A percentile compares a stretch with the other conserved stretches of the same genome.
phyloP scores from a whole-genome alignment of 169 alveolate species.

The Babesia sp. region DNA sequence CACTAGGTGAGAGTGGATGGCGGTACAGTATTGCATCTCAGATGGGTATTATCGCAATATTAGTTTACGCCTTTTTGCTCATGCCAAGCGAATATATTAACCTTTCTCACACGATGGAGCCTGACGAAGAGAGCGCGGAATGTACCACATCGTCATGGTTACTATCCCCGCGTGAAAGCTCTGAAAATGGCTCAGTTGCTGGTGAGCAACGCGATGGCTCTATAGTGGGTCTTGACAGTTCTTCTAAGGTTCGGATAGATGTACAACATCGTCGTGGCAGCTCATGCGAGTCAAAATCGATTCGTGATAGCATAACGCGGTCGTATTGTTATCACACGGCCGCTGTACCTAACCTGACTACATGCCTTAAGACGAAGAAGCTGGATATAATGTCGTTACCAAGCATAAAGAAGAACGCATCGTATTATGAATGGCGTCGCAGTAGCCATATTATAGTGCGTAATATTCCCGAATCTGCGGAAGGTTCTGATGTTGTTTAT shows the following conservation, averaged over 20 bases:
- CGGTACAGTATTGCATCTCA: slow-evolving; percentile 42
- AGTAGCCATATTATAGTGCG: not conserved
- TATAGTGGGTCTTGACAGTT: not conserved
- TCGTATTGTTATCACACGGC: not conserved
- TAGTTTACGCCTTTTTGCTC: slow-evolving; percentile 5
- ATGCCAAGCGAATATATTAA: slow-evolving; percentile 44
- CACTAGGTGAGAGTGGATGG: slow-evolving; percentile 32
- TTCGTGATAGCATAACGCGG: not conserved
- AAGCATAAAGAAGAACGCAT: not conserved
- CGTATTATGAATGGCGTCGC: slow-evolving; percentile 21
- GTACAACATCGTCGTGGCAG: not conserved
- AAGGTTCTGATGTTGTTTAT: not conserved
- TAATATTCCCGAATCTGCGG: not conserved
- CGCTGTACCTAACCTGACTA: not conserved
- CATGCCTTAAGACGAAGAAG: not conserved
- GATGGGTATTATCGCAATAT: not conserved
- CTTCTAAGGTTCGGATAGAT: too few species aligned
- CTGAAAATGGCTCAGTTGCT: not conserved
- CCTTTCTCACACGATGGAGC: not conserved
- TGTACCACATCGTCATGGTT: not conserved
- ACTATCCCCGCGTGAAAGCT: not conserved
- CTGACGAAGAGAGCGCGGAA: not conserved
- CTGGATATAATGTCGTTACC: slow-evolving; percentile 14
- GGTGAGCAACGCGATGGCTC: not conserved
- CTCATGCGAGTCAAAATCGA: not conserved